A percentile compares a stretch with the other conserved stretches of the same genome.
Conservation (phyloP, 2,329 filamentous ascomycete genomes). For the Sordariomycetes sp. region DNA sequence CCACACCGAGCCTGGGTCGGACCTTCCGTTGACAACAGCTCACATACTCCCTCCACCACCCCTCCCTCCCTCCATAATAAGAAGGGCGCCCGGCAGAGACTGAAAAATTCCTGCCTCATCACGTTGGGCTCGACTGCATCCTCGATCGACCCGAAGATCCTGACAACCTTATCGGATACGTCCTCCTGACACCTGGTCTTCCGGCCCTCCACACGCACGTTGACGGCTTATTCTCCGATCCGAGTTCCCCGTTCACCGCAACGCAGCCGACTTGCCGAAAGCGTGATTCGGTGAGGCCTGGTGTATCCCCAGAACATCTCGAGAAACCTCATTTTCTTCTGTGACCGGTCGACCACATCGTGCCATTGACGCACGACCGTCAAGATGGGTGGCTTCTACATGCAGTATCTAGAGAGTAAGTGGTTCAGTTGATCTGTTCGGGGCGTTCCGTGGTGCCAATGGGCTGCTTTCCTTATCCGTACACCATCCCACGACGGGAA, state of each 20-base stretch:
- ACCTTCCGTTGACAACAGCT: constrained; percentile 11
- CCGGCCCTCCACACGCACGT: neutral
- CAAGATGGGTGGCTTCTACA: constrained; percentile 56
- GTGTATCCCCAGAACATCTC: neutral
- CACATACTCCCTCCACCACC: constrained; percentile 5
- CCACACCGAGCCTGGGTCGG: constrained; percentile 13
- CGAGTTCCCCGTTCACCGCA: constrained; percentile 1
- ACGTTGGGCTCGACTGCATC: constrained; percentile 47
- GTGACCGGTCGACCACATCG: constrained; percentile 1
- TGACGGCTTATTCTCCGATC: constrained; percentile 10
- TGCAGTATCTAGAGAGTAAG: constrained; percentile 68
- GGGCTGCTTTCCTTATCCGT: neutral
- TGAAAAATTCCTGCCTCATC: constrained; percentile 18
- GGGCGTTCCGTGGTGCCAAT: neutral
- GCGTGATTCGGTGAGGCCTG: neutral
- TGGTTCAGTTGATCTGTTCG: constrained; percentile 19
- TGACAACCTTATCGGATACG: constrained; percentile 4
- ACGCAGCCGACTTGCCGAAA: neutral
- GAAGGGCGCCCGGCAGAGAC: constrained; percentile 1
- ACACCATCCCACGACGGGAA: neutral
- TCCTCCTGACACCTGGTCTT: neutral
- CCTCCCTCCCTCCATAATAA: constrained; percentile 9
- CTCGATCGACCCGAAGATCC: constrained; percentile 10
- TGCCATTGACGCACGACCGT: constrained; percentile 15
- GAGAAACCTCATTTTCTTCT: neutral